Evolutionary conservation across 345 rosid genomes (phyloP).

Genomic region (Murraya koenigii): DNA sequence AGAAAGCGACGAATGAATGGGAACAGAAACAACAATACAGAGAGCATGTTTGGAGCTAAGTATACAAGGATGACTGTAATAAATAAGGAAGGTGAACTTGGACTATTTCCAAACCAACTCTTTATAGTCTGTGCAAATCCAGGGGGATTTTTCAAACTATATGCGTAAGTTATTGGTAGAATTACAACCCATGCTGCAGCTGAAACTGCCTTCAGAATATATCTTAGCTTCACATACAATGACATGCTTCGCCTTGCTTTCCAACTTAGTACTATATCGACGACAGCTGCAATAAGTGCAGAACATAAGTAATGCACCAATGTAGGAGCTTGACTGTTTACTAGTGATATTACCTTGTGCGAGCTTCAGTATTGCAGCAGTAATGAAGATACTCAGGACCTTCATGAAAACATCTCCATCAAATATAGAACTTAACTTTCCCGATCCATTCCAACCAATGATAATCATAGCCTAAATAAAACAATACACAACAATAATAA

Average conservation of each 20-base stretch:
- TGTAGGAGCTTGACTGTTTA: not conserved
- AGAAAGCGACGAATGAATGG: slow-evolving; percentile 50
- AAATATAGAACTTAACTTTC: slow-evolving; percentile 36
- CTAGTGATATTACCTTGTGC: slow-evolving; percentile 43
- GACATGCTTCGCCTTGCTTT: slow-evolving; percentile 50
- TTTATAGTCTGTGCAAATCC: slow-evolving; percentile 45
- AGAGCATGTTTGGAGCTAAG: slow-evolving; percentile 53
- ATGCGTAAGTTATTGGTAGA: slow-evolving; percentile 53
- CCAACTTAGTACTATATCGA: slow-evolving; percentile 52
- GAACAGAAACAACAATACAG: slow-evolving; percentile 45
- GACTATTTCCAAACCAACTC: slow-evolving; percentile 51
- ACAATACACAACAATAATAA: slow-evolving; percentile 16
- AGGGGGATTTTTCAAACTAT: slow-evolving; percentile 48
- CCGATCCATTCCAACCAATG: slow-evolving; percentile 63
- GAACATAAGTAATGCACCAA: not conserved
- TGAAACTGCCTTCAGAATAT: slow-evolving; percentile 40
- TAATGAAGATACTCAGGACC: slow-evolving; percentile 61
- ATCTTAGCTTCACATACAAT: slow-evolving; percentile 46
- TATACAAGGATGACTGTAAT: slow-evolving; percentile 44
- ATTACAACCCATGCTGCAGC: slow-evolving; percentile 55
- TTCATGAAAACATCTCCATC: slow-evolving; percentile 49
- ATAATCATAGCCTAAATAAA: slow-evolving; percentile 55
- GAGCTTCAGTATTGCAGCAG: slow-evolving; percentile 58
- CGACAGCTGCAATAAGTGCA: slow-evolving; percentile 38
- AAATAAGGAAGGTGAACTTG: slow-evolving; percentile 44